phyloP scores from a whole-genome alignment of 306 rosid species.

The Cyclanthera cordifolia region DNA sequence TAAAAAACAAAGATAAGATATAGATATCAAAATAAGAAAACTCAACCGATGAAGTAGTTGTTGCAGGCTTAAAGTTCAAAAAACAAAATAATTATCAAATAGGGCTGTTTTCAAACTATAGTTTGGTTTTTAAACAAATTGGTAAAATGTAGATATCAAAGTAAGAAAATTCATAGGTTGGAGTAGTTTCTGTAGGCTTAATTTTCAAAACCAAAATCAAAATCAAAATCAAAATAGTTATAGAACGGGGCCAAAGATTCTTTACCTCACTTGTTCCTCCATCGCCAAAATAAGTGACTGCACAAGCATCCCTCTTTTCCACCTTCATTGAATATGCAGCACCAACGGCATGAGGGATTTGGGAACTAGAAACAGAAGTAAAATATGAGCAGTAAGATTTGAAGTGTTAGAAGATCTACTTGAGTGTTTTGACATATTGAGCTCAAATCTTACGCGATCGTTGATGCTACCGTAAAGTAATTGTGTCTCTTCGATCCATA shows the following conservation, averaged over 20 bases:
- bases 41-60: too few species aligned
- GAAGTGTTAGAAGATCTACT: background rate
- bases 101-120: too few species aligned
- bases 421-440: background rate
- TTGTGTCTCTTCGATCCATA: constrained; percentile 79
- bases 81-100: too few species aligned
- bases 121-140: too few species aligned
- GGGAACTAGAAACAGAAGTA: constrained; percentile 37
- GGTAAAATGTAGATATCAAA: too few species aligned
- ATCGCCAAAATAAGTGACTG: constrained; percentile 72
- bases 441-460: constrained; percentile 58
- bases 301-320: constrained; percentile 77
- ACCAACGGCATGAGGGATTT: constrained; percentile 91
- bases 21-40: too few species aligned
- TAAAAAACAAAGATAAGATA: too few species aligned
- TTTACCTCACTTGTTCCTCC: constrained; percentile 65
- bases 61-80: too few species aligned
- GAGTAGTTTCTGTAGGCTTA: too few species aligned
- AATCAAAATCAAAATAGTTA: too few species aligned
- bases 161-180: too few species aligned
- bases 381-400: background rate
- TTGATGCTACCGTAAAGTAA: constrained; percentile 70
- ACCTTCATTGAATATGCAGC: constrained; percentile 91
- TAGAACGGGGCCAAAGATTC: background rate
- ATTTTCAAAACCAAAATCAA: too few species aligned